These are phyloP conservation scores for Leptodermis oblonga DNA, from an alignment of 257 asterid genomes.

Conservation along the genomic window DNA sequence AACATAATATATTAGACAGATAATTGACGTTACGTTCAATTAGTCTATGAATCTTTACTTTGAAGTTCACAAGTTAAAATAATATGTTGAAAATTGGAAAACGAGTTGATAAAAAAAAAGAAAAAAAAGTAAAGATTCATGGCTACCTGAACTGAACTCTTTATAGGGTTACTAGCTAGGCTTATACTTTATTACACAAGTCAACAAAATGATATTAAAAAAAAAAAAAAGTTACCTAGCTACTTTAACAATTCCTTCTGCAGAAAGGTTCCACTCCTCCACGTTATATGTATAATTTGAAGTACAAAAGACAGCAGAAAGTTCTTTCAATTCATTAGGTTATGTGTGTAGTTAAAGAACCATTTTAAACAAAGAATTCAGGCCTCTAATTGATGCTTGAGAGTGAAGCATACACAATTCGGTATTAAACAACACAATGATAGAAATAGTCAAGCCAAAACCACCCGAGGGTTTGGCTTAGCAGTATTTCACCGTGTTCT, in stretches of 20 bases:
- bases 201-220: too few relatives aligned
- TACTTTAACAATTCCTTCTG: conserved; percentile 12
- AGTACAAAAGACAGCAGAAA: neutral
- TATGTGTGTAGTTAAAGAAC: neutral
- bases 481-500: too few relatives aligned
- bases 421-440: too few relatives aligned
- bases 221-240: too few relatives aligned
- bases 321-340: neutral
- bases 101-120: neutral
- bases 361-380: neutral
- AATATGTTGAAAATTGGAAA: neutral
- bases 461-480: too few relatives aligned
- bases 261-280: conserved; percentile 11
- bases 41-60: neutral
- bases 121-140: too few relatives aligned
- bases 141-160: neutral
- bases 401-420: too few relatives aligned
- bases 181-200: conserved; percentile 2
- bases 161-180: conserved; percentile 7
- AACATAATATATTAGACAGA: too few relatives aligned
- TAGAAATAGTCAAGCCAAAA: too few relatives aligned
- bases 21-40: too few relatives aligned
- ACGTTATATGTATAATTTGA: neutral
- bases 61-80: neutral
- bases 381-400: neutral